Evolutionary conservation across 192 early-diverging fungal species (phyloP).

Genomic region (Obelidium mucronatum): DNA sequence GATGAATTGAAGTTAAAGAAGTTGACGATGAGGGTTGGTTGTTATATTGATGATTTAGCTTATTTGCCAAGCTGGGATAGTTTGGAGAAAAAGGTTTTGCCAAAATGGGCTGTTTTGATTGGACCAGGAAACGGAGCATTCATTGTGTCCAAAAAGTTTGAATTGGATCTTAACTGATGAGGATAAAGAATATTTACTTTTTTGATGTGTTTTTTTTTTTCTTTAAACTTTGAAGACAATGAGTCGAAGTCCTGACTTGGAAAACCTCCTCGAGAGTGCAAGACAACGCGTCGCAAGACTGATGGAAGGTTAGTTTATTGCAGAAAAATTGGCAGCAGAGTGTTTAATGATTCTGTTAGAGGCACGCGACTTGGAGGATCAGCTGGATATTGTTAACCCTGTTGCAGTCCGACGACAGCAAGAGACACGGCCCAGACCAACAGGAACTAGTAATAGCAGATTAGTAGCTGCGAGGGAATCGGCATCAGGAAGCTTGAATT

Average conservation of each 20-base stretch:
- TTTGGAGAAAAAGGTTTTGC: neutral
- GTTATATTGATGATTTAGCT: conserved; percentile 11
- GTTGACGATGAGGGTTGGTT: conserved; percentile 15
- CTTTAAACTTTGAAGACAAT: neutral
- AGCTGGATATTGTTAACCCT: conserved; percentile 20
- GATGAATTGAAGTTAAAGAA: neutral
- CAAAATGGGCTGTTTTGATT: conserved; percentile 1
- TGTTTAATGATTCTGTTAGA: conserved; percentile 18
- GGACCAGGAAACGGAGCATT: conserved; percentile 3
- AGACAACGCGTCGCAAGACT: conserved; percentile 6
- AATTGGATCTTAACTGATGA: neutral
- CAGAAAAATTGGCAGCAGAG: too few species aligned
- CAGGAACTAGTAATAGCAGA: too few species aligned
- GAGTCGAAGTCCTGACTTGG: neutral
- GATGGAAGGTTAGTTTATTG: neutral
- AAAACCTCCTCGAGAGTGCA: conserved; percentile 21
- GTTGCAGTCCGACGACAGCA: neutral
- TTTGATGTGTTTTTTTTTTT: neutral
- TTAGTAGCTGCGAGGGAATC: too few species aligned
- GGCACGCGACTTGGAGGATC: conserved; percentile 22
- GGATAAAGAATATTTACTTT: neutral
- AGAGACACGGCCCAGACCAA: neutral
- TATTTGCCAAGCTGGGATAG: neutral
- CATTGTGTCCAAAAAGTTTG: conserved; percentile 9
- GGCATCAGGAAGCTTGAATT: too few species aligned